Conservation (phyloP, 2,329 filamentous ascomycete species). For the Aschersonia sp. region DNA sequence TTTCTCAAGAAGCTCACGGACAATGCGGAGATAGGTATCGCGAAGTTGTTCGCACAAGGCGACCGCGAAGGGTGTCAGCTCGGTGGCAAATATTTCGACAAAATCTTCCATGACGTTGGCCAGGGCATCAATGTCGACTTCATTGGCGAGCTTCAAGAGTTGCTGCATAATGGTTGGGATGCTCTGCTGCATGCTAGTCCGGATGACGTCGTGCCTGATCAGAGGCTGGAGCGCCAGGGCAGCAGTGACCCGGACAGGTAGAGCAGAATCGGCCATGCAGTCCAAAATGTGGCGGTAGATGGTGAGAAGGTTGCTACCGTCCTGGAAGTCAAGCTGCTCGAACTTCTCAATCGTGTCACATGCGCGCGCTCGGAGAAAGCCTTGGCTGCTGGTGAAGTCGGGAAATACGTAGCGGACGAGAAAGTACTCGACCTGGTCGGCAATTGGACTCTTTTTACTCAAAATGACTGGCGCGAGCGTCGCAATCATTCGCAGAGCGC, state of each 20-base stretch:
- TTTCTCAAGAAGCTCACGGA: slow-evolving; percentile 80
- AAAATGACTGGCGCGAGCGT: slow-evolving; percentile 87
- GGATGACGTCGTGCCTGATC: slow-evolving; percentile 88
- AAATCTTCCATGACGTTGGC: slow-evolving; percentile 99
- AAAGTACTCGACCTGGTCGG: slow-evolving; percentile 96
- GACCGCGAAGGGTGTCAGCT: slow-evolving; percentile 92
- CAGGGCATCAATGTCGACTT: slow-evolving; percentile 91
- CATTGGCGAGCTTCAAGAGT: slow-evolving; percentile 88
- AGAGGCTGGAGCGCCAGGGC: slow-evolving; percentile 87
- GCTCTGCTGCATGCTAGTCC: slow-evolving; percentile 89
- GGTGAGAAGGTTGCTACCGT: slow-evolving; percentile 84
- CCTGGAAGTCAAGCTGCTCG: slow-evolving; percentile 92
- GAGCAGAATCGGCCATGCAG: slow-evolving; percentile 86
- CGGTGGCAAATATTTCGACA: slow-evolving; percentile 94
- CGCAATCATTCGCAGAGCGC: slow-evolving; percentile 91
- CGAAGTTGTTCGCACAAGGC: slow-evolving; percentile 89
- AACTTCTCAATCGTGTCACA: slow-evolving; percentile 98
- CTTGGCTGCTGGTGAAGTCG: slow-evolving; percentile 84
- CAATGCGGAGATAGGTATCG: slow-evolving; percentile 89
- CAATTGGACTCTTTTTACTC: slow-evolving; percentile 96
- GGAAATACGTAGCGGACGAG: slow-evolving; percentile 97
- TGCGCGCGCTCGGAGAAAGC: slow-evolving; percentile 83
- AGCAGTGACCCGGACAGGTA: slow-evolving; percentile 88
- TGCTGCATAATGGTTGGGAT: slow-evolving; percentile 99
- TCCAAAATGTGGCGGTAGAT: slow-evolving; percentile 96